phyloP scores from a whole-genome alignment of 176 grass and related monocot species.

The Cenchrus fungigraminus region DNA sequence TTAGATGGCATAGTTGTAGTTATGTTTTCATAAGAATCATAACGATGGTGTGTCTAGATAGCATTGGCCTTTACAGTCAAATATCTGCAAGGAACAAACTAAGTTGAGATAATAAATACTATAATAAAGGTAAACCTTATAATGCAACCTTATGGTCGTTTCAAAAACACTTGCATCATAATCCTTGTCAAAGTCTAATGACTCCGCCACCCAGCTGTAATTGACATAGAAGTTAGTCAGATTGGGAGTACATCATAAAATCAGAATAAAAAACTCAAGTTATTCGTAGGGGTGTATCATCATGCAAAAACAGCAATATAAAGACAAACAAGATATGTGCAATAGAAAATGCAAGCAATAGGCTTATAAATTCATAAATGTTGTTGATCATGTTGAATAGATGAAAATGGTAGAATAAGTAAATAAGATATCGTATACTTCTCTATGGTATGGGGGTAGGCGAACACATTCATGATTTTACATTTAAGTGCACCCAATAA shows the following conservation, averaged over 20 bases:
- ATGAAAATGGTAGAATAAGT: constrained; percentile 30
- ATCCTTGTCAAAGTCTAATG: constrained; percentile 98
- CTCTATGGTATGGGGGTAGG: not conserved
- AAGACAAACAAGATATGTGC: constrained; percentile 21
- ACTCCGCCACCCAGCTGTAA: constrained; percentile 91
- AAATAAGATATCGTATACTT: constrained; percentile 15
- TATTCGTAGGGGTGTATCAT: constrained; percentile 24
- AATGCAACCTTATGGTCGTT: constrained; percentile 99
- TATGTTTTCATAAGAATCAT: constrained; percentile 24
- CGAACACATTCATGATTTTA: constrained; percentile 13
- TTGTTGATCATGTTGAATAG: constrained; percentile 7
- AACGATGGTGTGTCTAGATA: not conserved
- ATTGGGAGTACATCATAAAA: constrained; percentile 35
- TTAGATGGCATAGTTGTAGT: constrained; percentile 45
- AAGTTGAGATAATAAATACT: constrained; percentile 42
- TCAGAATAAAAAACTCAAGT: constrained; percentile 35
- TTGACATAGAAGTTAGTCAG: constrained; percentile 40
- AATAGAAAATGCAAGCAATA: not conserved
- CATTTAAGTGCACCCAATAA: constrained; percentile 27
- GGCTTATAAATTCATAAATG: constrained; percentile 13
- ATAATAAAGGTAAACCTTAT: constrained; percentile 87
- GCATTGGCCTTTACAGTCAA: constrained; percentile 12
- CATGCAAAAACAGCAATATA: not conserved
- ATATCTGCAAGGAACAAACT: constrained; percentile 36
- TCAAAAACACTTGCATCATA: constrained; percentile 98